These are phyloP conservation scores for Xylaria flabelliformis DNA, from an alignment of 495 filamentous ascomycete species.

Conservation along the genomic window DNA sequence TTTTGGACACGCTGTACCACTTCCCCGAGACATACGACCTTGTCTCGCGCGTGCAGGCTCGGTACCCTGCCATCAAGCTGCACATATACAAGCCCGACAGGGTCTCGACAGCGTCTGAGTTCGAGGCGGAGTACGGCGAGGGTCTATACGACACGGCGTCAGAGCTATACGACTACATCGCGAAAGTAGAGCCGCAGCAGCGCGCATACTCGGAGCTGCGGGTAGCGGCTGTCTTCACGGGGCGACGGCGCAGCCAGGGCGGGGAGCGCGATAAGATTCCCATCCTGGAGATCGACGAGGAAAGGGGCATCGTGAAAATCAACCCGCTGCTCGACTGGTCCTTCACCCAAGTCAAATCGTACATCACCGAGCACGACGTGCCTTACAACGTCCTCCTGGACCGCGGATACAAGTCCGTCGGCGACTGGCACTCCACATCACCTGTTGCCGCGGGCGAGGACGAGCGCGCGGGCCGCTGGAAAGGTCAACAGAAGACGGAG, in stretches of 20 bases:
- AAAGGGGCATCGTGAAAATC: conserved; percentile 88
- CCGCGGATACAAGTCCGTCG: conserved; percentile 92
- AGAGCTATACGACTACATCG: conserved; percentile 93
- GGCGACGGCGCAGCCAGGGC: conserved; percentile 89
- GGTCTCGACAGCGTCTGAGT: conserved; percentile 71
- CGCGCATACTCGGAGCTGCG: conserved; percentile 87
- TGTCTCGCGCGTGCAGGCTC: conserved; percentile 74
- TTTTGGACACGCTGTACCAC: conserved; percentile 96
- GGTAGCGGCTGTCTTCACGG: conserved; percentile 93
- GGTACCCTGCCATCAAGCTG: conserved; percentile 78
- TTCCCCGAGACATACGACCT: conserved; percentile 88
- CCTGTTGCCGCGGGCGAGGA: conserved; percentile 91
- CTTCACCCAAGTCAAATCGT: conserved; percentile 86
- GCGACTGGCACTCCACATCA: conserved; percentile 96
- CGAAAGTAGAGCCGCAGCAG: conserved; percentile 96
- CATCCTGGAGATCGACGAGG: conserved; percentile 91
- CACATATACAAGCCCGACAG: conserved; percentile 89
- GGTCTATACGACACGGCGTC: conserved; percentile 85
- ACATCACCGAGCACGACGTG: conserved; percentile 83
- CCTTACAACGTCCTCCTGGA: conserved; percentile 94
- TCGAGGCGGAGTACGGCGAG: conserved; percentile 80
- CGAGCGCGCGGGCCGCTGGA: conserved; percentile 97
- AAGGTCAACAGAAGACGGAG: conserved; percentile 92
- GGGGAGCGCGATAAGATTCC: conserved; percentile 88
- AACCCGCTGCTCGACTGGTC: conserved; percentile 98